Base-by-base conservation (phyloP, 1,284 basidiomycete genomes). In the Cerioporus squamosus region DNA sequence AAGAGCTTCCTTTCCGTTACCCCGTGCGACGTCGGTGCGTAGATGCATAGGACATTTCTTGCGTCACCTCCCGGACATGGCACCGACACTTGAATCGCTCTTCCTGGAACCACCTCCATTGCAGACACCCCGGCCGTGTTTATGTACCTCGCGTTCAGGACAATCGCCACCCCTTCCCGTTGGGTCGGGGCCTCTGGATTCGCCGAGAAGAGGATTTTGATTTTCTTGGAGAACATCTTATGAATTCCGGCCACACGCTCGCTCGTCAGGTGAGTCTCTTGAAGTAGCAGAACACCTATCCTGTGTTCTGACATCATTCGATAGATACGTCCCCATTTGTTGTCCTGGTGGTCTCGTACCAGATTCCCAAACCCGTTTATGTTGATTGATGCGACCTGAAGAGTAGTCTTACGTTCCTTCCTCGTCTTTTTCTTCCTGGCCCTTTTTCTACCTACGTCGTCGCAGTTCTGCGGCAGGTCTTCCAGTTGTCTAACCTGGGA, bases 11-110 rank as follows among this genome's bases (percentile, higher is more conserved):
- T 73, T 15, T 73, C 66, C 0, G 18, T 24, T 0, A 39, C 45
- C 0, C 64, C 57, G 39, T 77, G 78, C 0, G 76, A 77, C 26
- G 26, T 26, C 1, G 31, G 31, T 5, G 77, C 77, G 53, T 81
- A 80, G 0, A 79, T 46, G 1, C 61, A 69, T 0, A 79, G 67
- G 0, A 79, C 40, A 0, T 46, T 60, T 0, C 73, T 22, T 9
- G 20, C 60, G 1, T 61, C 42, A 0, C 45, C 52, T 0, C 51
- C 26, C 2, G 69, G 59, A 66, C 70, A 73, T 1, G 57, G 20
- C 1, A 51, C 7, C 0, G 49, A 8, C 1, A 54, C 12, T 18
- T 59, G 57, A 1, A 59, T 31, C 0, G 57, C 57, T 2, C 48
- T 0, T 5, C 52, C 57, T 2, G 52, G 48, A 7, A 51, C 22